Conservation (phyloP, 257 asterid species). For the Osmanthus fragrans region DNA sequence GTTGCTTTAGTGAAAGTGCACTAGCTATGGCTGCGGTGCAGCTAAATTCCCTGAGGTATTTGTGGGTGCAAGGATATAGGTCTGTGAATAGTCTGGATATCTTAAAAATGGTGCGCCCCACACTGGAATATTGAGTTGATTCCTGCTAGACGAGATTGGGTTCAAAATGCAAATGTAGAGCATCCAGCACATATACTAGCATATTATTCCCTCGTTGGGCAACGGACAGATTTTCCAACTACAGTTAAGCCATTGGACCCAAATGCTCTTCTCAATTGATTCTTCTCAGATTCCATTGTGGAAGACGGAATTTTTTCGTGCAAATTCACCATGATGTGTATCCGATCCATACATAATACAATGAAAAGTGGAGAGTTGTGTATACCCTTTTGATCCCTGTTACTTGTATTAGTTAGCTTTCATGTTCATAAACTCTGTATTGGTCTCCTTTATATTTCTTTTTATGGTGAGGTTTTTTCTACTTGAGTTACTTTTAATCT, state of each 20-base stretch:
- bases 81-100: slow-evolving; percentile 37
- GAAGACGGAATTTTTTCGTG: not conserved
- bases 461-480: not conserved
- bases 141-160: slow-evolving; percentile 38
- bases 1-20: slow-evolving; percentile 61
- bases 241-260: slow-evolving; percentile 57
- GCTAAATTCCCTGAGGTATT: slow-evolving; percentile 45
- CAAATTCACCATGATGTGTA: not conserved
- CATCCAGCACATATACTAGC: slow-evolving; percentile 90
- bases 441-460: not conserved
- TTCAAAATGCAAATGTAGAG: slow-evolving; percentile 25
- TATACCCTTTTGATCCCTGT: not conserved
- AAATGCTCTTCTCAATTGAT: slow-evolving; percentile 1
- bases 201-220: slow-evolving; percentile 87
- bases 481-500: not conserved
- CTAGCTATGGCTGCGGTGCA: slow-evolving; percentile 48
- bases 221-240: slow-evolving; percentile 71
- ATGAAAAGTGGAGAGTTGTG: not conserved
- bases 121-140: slow-evolving; percentile 68
- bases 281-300: not conserved
- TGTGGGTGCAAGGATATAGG: slow-evolving; percentile 67
- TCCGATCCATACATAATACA: not conserved
- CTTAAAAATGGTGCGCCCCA: slow-evolving; percentile 53
- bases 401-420: not conserved
- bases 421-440: not conserved